These are phyloP conservation scores for Backusella tuberculispora DNA, from an alignment of 192 early-diverging fungal species.

Conservation along the genomic window DNA sequence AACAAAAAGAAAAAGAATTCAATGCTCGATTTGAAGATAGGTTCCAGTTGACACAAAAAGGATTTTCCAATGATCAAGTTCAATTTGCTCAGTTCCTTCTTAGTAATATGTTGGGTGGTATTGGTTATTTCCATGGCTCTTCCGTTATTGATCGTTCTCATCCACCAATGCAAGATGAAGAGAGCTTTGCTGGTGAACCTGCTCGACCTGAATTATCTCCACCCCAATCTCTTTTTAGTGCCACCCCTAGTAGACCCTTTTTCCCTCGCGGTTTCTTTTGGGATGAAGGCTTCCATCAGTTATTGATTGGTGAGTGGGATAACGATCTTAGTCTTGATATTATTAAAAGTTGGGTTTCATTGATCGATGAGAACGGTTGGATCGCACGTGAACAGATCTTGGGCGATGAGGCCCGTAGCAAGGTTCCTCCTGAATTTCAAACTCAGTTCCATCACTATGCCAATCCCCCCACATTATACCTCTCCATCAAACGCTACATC, in stretches of 20 bases:
- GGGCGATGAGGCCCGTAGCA: slow-evolving; percentile 90
- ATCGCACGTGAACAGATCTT: slow-evolving; percentile 94
- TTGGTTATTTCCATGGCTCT: slow-evolving; percentile 86
- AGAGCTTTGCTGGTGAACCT: slow-evolving; percentile 48
- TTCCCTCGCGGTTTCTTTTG: slow-evolving; percentile 97
- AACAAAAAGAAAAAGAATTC: slow-evolving; percentile 46
- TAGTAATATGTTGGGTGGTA: slow-evolving; percentile 87
- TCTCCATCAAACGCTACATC: slow-evolving; percentile 69
- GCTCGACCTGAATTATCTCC: slow-evolving; percentile 59
- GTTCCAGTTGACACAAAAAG: slow-evolving; percentile 69
- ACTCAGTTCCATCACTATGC: slow-evolving; percentile 90
- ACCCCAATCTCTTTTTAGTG: slow-evolving; percentile 76
- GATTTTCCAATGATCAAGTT: slow-evolving; percentile 63
- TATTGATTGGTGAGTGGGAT: slow-evolving; percentile 86
- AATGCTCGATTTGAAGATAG: slow-evolving; percentile 75
- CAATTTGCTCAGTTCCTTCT: slow-evolving; percentile 75
- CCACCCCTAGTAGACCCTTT: slow-evolving; percentile 88
- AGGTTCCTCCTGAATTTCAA: slow-evolving; percentile 89
- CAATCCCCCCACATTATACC: slow-evolving; percentile 88
- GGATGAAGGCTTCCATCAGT: slow-evolving; percentile 94
- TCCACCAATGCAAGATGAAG: slow-evolving; percentile 62
- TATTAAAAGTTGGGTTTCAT: slow-evolving; percentile 74
- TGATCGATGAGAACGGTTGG: slow-evolving; percentile 88
- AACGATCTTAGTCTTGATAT: slow-evolving; percentile 85
- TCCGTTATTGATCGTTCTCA: slow-evolving; percentile 73